Evolutionary conservation across 2,329 filamentous ascomycete genomes (phyloP).

Genomic region (Pseudocercospora ulei): DNA sequence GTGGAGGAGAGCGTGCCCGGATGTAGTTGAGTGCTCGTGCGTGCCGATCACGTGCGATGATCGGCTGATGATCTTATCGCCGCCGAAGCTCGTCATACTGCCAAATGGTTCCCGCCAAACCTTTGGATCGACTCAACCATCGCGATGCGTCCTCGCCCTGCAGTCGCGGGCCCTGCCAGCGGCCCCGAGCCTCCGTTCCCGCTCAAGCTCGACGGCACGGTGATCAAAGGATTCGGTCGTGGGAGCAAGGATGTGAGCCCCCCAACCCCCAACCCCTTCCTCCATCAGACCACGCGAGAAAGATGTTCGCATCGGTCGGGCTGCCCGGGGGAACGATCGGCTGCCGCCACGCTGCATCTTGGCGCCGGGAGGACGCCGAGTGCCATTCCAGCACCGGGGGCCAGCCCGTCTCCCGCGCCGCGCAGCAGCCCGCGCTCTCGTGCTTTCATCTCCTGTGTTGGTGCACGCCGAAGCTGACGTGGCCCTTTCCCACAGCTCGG

Average conservation of each 20-base stretch:
- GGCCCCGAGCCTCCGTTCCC: slow-evolving; percentile 75
- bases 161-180: slow-evolving; percentile 60
- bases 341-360: slow-evolving; percentile 15
- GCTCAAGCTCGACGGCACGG: slow-evolving; percentile 69
- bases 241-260: slow-evolving; percentile 72
- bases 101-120: too few species aligned
- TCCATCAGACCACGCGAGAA: background rate
- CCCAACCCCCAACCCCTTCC: background rate
- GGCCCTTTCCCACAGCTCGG: slow-evolving; percentile 54
- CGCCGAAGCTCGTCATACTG: too few species aligned
- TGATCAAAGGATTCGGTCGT: slow-evolving; percentile 86
- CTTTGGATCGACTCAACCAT: background rate
- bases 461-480: slow-evolving; percentile 15
- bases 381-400: slow-evolving; percentile 7
- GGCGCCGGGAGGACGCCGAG: slow-evolving; percentile 11
- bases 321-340: slow-evolving; percentile 2
- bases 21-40: too few species aligned
- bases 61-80: background rate
- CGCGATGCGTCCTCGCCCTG: slow-evolving; percentile 48
- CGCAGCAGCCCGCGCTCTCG: slow-evolving; percentile 6
- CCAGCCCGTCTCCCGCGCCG: too few species aligned
- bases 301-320: slow-evolving; percentile 7
- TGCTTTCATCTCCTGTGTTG: slow-evolving; percentile 11
- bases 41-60: background rate
- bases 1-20: too few species aligned